These are phyloP conservation scores for Didymella keratinophila DNA, from an alignment of 2,329 filamentous ascomycete species.

Conservation along the genomic window DNA sequence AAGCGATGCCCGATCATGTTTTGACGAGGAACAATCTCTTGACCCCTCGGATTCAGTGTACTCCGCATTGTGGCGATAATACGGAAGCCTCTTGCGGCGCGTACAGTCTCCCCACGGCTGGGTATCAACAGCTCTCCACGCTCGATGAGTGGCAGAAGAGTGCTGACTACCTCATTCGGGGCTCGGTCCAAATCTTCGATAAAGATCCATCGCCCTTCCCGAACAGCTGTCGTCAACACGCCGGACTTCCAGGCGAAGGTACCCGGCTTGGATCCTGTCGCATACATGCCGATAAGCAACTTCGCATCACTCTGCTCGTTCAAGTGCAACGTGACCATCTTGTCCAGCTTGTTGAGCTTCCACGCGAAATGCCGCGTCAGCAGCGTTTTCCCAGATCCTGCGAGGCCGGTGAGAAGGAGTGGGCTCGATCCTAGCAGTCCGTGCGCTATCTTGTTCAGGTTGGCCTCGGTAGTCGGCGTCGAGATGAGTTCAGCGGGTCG, in stretches of 20 bases:
- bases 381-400: constrained; percentile 91
- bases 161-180: constrained; percentile 92
- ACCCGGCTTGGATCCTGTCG: constrained; percentile 84
- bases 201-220: constrained; percentile 93
- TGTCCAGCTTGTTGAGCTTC: constrained; percentile 77
- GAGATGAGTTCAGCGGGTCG: constrained; percentile 56
- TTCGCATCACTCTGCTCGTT: constrained; percentile 99
- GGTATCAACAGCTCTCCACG: constrained; percentile 89
- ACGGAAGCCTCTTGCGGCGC: constrained; percentile 83
- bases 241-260: constrained; percentile 93
- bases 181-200: constrained; percentile 97
- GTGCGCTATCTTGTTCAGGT: constrained; percentile 73
- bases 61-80: constrained; percentile 92
- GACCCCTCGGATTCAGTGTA: constrained; percentile 68
- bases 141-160: constrained; percentile 90
- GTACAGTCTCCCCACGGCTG: constrained; percentile 83
- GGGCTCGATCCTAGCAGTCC: constrained; percentile 74
- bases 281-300: constrained; percentile 92
- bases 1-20: constrained; percentile 83
- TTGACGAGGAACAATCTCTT: constrained; percentile 72
- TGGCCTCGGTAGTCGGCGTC: constrained; percentile 75
- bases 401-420: constrained; percentile 79
- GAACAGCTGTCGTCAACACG: constrained; percentile 90
- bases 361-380: constrained; percentile 82
- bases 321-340: constrained; percentile 91